A percentile compares a stretch with the other conserved stretches of the same genome.
phyloP scores from a whole-genome alignment of 495 filamentous ascomycete genomes.

The Eremomyces bilateralis region DNA sequence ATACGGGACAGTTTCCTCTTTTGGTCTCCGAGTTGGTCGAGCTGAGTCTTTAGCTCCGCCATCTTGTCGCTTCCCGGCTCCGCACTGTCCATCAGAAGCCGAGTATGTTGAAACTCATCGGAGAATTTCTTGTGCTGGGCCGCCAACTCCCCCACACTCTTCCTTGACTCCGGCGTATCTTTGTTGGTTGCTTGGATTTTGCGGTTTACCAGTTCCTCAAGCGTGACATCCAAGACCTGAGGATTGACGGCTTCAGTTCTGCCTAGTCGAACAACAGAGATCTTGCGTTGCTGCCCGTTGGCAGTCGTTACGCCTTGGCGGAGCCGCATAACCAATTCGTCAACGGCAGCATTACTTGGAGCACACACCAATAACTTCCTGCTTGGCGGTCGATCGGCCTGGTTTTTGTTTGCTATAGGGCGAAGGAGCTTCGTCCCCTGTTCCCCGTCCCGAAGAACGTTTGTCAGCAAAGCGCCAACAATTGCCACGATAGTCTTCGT shows the following conservation, averaged over 20 bases:
- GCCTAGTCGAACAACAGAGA: constrained; percentile 78
- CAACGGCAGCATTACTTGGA: constrained; percentile 91
- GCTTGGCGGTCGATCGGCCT: constrained; percentile 7
- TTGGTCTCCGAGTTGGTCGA: constrained; percentile 53
- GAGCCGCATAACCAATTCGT: constrained; percentile 84
- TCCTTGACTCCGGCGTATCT: constrained; percentile 22
- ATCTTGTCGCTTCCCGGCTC: constrained; percentile 42
- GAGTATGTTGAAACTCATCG: constrained; percentile 40
- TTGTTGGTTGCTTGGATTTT: constrained; percentile 34
- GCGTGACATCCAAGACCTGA: constrained; percentile 73
- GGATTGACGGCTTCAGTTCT: constrained; percentile 82
- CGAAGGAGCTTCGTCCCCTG: background rate
- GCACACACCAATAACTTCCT: constrained; percentile 92
- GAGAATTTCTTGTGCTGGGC: constrained; percentile 62
- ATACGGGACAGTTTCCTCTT: constrained; percentile 51
- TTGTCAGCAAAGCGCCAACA: constrained; percentile 65
- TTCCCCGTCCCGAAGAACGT: constrained; percentile 21
- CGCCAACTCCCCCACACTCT: constrained; percentile 56
- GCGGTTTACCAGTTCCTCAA: constrained; percentile 73
- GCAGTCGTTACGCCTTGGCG: constrained; percentile 69
- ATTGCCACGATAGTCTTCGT: constrained; percentile 97
- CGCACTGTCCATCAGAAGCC: constrained; percentile 35
- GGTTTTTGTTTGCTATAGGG: background rate
- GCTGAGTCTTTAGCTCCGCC: constrained; percentile 48
- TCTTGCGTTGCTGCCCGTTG: constrained; percentile 43